Conservation (phyloP, 225 moss, liverwort and hornwort species). For the Ulota crispa region DNA sequence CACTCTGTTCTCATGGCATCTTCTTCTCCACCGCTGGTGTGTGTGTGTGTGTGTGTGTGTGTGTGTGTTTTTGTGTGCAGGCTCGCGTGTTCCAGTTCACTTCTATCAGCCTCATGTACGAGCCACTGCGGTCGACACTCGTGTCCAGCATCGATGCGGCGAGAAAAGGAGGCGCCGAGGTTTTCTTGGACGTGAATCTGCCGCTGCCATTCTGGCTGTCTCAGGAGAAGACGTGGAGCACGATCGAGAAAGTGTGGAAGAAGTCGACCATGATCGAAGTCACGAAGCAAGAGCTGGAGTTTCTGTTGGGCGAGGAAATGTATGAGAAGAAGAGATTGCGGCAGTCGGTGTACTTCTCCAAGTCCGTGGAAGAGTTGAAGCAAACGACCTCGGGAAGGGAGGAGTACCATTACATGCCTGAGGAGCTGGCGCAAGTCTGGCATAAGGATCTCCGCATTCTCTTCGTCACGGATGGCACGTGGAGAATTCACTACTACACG, state of each 20-base stretch:
- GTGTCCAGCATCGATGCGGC: constrained; percentile 62
- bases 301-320: constrained; percentile 81
- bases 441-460: constrained; percentile 73
- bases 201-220: constrained; percentile 77
- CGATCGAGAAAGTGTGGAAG: constrained; percentile 69
- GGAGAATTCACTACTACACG: constrained; percentile 90
- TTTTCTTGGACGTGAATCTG: constrained; percentile 85
- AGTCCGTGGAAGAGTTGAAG: constrained; percentile 68
- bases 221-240: constrained; percentile 52
- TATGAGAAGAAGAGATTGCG: constrained; percentile 59
- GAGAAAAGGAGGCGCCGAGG: constrained; percentile 58
- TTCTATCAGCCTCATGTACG: constrained; percentile 84
- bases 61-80: constrained; percentile 42
- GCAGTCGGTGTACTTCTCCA: constrained; percentile 60
- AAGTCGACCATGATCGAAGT: constrained; percentile 83
- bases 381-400: constrained; percentile 58
- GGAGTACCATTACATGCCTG: constrained; percentile 86
- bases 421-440: constrained; percentile 79
- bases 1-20: not conserved
- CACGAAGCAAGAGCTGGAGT: constrained; percentile 95
- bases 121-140: constrained; percentile 68
- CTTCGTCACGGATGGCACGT: constrained; percentile 89
- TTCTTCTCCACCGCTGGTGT: not conserved
- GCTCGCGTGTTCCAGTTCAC: constrained; percentile 82
- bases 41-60: not conserved